phyloP scores from a whole-genome alignment of 208 protist genomes.

The Wallacemonas collosoma region DNA sequence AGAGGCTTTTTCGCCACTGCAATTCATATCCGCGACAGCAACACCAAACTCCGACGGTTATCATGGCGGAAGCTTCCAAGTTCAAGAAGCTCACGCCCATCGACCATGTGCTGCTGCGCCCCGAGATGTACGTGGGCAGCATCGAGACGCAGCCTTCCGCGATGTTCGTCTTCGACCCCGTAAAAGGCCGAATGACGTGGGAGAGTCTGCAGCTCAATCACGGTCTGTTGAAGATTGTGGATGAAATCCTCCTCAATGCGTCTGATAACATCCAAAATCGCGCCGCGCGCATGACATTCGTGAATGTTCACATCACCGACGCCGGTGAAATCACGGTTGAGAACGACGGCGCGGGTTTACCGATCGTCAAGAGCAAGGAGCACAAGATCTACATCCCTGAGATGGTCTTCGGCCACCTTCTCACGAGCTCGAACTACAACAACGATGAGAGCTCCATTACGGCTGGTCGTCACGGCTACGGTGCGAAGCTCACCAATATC shows the following conservation, averaged over 20 bases:
- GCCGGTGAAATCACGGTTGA: conserved; percentile 90
- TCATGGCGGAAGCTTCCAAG: conserved; percentile 81
- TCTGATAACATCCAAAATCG: conserved; percentile 96
- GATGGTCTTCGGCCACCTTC: conserved; percentile 97
- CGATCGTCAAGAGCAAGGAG: conserved; percentile 90
- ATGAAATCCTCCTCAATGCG: conserved; percentile 99
- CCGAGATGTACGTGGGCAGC: conserved; percentile 98
- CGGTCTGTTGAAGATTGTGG: conserved; percentile 97
- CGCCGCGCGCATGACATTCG: conserved; percentile 74
- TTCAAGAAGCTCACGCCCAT: conserved; percentile 94
- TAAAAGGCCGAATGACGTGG: conserved; percentile 84
- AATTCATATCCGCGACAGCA: neutral
- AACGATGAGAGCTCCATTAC: conserved; percentile 91
- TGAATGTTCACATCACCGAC: conserved; percentile 92
- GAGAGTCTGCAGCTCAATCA: conserved; percentile 94
- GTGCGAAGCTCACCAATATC: conserved; percentile 99
- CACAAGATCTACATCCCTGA: conserved; percentile 96
- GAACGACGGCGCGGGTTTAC: conserved; percentile 96
- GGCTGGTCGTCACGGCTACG: conserved; percentile 97
- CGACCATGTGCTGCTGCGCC: conserved; percentile 97
- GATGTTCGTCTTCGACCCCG: conserved; percentile 92
- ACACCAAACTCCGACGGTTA: neutral
- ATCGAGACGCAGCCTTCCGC: conserved; percentile 74
- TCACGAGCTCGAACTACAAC: conserved; percentile 98
- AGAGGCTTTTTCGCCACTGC: neutral